Evolutionary conservation across 345 rosid species (phyloP).

Genomic region (Bruguiera sexangula): DNA sequence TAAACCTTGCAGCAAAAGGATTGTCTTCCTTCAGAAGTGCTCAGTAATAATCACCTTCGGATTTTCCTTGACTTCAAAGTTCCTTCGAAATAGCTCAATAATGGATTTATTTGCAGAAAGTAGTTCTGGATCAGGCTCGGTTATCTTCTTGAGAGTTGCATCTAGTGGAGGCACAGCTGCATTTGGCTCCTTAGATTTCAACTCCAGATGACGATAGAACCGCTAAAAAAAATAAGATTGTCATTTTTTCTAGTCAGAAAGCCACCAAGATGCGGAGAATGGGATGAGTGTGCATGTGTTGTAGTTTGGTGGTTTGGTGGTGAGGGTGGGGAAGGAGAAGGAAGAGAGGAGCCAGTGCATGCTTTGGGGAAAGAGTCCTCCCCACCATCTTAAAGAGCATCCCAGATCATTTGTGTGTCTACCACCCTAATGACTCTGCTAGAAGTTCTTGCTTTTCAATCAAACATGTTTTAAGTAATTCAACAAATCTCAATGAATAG

Average conservation of each 20-base stretch:
- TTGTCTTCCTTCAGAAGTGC: background rate
- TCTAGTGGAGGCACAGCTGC: conserved; percentile 77
- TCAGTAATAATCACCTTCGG: conserved; percentile 52
- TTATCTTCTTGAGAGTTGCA: conserved; percentile 61
- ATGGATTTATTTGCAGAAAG: conserved; percentile 44
- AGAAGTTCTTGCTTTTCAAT: background rate
- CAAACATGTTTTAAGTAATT: background rate
- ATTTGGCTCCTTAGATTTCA: conserved; percentile 69
- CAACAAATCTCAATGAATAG: background rate
- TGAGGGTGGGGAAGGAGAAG: background rate
- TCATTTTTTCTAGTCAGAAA: conserved; percentile 23
- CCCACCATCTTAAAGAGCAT: background rate
- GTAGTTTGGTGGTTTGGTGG: no score
- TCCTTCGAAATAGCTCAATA: conserved; percentile 42
- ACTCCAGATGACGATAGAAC: conserved; percentile 65
- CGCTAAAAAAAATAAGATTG: conserved; percentile 46
- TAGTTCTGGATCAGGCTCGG: conserved; percentile 66
- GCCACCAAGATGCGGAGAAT: background rate
- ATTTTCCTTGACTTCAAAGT: conserved; percentile 71
- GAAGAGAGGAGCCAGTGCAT: no score
- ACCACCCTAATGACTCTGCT: background rate
- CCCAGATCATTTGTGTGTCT: background rate
- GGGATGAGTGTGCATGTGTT: no score
- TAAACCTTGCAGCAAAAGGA: conserved; percentile 7
- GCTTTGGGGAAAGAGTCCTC: no score